Evolutionary conservation across 1,139 yeast genomes (phyloP).

Genomic region (Yamadazyma songkhlaensis): DNA sequence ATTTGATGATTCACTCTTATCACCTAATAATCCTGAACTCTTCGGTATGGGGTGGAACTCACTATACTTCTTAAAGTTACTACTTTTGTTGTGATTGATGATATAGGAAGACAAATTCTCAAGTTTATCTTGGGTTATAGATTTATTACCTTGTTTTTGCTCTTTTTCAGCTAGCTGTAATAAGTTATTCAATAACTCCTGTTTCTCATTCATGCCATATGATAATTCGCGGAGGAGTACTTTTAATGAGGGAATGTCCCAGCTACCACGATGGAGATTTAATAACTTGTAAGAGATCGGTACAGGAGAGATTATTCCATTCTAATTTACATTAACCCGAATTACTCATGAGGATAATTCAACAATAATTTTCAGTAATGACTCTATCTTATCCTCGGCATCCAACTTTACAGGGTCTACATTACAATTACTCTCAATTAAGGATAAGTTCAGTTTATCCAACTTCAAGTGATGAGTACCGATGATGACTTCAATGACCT

Average conservation of each 20-base stretch:
- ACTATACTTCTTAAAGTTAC: slow-evolving; percentile 12
- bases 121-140: slow-evolving; percentile 33
- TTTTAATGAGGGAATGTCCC: not conserved
- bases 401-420: slow-evolving; percentile 8
- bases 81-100: slow-evolving; percentile 12
- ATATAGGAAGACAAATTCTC: slow-evolving; percentile 24
- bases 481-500: slow-evolving; percentile 3
- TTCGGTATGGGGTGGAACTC: slow-evolving; percentile 17
- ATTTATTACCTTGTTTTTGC: slow-evolving; percentile 30
- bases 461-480: slow-evolving; percentile 8
- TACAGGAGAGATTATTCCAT: no score
- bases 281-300: no score
- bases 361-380: slow-evolving; percentile 9
- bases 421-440: slow-evolving; percentile 10
- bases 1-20: not conserved
- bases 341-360: not conserved
- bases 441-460: slow-evolving; percentile 7
- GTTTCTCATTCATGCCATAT: slow-evolving; percentile 14
- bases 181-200: slow-evolving; percentile 26
- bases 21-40: not conserved
- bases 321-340: not conserved
- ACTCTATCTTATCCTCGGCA: slow-evolving; percentile 8
- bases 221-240: not conserved
- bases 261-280: no score
- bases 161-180: slow-evolving; percentile 31